Percentiles rank a stretch among this genome's conserved stretches.
Conservation (phyloP, 2,329 filamentous ascomycete species). For the Claviceps fusiformis region DNA sequence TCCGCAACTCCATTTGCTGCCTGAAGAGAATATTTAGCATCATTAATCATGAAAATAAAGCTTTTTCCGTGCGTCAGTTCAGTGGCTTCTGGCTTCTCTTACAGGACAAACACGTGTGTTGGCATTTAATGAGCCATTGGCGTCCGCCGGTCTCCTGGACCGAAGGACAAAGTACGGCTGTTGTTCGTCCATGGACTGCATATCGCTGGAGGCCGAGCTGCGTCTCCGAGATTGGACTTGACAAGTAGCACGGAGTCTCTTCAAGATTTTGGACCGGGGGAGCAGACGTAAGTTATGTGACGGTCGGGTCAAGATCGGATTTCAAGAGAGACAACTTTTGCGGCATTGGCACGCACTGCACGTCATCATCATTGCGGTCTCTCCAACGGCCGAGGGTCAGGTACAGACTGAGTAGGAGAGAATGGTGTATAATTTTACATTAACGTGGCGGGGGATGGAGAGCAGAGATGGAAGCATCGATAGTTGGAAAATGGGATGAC, state of each 20-base stretch:
- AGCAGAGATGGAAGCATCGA: neutral
- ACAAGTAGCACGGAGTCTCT: neutral
- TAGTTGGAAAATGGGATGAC: neutral
- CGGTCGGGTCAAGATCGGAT: neutral
- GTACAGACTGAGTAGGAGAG: neutral
- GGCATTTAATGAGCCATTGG: conserved; percentile 31
- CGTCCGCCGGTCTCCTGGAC: conserved; percentile 32
- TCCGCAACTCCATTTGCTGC: conserved; percentile 9
- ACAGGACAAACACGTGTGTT: conserved; percentile 33
- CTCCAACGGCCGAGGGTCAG: neutral
- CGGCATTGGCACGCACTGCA: neutral
- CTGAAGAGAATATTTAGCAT: neutral
- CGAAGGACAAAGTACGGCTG: conserved; percentile 40
- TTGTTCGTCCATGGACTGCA: conserved; percentile 22
- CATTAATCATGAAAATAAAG: too few relatives aligned
- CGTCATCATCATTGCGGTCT: conserved; percentile 1
- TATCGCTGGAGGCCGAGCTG: conserved; percentile 9
- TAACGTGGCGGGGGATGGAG: neutral
- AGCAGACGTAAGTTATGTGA: neutral
- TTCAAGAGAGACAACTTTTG: neutral
- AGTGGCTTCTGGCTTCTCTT: neutral
- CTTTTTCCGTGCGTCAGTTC: neutral
- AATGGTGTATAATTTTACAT: neutral
- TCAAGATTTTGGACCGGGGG: neutral
- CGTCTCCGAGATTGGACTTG: neutral